Evolutionary conservation across 257 asterid species (phyloP), one percentile per base, ranked within the genome.

Genomic region (Prunella vulgaris): DNA sequence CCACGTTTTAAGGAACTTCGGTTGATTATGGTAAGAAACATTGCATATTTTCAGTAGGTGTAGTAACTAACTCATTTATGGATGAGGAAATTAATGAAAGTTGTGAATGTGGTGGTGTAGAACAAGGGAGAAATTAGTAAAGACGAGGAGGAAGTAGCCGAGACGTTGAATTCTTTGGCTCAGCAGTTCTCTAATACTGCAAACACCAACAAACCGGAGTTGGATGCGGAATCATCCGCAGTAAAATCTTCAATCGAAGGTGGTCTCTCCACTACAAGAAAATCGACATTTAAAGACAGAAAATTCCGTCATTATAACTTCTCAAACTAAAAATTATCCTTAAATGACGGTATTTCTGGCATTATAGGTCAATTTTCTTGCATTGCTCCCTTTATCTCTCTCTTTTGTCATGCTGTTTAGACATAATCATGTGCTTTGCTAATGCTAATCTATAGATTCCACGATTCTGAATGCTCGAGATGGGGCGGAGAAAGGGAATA

Each of bases 91-190:
- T 28, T 28, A 35, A 27, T 13, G 48, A 32, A 42, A n/a, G 38
- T 51, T 37, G 25, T 4, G 27, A 54, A 46, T 12, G 51, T 3
- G 13, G 51, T 3, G 13, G 51, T 13, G 49, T 86, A 80, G 82
- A 66, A 72, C 67, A 67, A 59, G 51, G 74, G 74, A 48, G 57
- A 33, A 15, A 71, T 85, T 73, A 78, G 84, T 42, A 77, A 83
- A 76, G 89, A 85, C 64, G 95, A 87, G 78, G 82, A 76, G 76
- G 95, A 87, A 80, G 95, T 87, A 37, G 95, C 80, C 3, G 86
- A 85, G 80, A 80, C 95, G 30, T 77, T 87, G 40, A 70, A 51
- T 75, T 78, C 89, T 48, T 76, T 87, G 72, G 87, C 89, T 4
- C 80, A 74, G 35, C 44, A 77, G 71, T 70, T 80, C 60, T 61